Base-by-base conservation (phyloP, 1,284 basidiomycete species). In the Ceratobasidium sp. region DNA sequence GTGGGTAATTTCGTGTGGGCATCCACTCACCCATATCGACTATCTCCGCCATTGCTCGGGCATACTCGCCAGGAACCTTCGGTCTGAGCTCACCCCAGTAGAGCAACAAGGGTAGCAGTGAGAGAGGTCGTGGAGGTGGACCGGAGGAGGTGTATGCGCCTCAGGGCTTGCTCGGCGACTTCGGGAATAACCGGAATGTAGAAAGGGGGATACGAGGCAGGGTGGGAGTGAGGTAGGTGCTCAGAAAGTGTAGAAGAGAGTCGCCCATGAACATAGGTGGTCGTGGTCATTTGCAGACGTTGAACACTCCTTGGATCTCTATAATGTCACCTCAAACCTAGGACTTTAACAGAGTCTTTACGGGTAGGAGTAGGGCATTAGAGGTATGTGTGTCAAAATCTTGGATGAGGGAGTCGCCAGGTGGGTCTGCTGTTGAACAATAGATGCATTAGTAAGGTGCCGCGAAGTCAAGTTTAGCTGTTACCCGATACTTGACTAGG, bases 61-160 rank as follows among this genome's bases (percentile, higher is more conserved):
- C 74, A 89, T 83, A 67, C 83, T n/a, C n/a, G n/a, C n/a, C n/a
- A n/a, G 80, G 23, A 78, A 78, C 7, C 81, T 78, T 76, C 89
- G 87, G 77, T 90, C 90, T 5, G 79, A n/a, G n/a, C n/a, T n/a
- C n/a, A n/a, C n/a, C n/a, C 78, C 9, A 88, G 84, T n/a, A 94
- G 82, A 75, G 87, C 80, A 14, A 84, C 79, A 73, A 95, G 82
- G 13, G 90, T 89, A 4, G 85, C 84, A 63, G 90, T 90, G 49
- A 95, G 86, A 64, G 93, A 89, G 0, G 82, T 73, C 6, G 90
- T 87, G 18, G 90, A 90, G 13, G 81, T 83, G 16, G 92, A 91
- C 38, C 84, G 84, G 78, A 93, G 92, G 35, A 94, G 74, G 76
- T 90, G 88, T 21, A 94, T 77, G 47, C 84, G 84, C 11, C 80